Conservation (phyloP, 805 yeast species). For the Kodamaea hsintzibuensis region DNA sequence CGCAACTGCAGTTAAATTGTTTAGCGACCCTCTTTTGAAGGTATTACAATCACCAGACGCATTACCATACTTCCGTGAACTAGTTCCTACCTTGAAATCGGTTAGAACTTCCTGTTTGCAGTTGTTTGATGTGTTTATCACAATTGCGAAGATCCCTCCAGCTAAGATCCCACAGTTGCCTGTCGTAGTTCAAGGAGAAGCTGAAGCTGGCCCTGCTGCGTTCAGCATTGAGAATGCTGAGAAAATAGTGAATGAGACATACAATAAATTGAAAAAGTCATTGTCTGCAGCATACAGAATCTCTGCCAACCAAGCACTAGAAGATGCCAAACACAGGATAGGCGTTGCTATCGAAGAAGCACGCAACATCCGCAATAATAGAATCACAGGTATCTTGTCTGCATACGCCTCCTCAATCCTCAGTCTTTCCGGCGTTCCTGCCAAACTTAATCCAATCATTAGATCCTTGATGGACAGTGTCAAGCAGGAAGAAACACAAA, state of each 20-base stretch:
- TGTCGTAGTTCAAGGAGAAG: slow-evolving; percentile 89
- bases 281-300: slow-evolving; percentile 72
- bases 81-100: slow-evolving; percentile 82
- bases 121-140: slow-evolving; percentile 73
- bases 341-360: slow-evolving; percentile 69
- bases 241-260: slow-evolving; percentile 61
- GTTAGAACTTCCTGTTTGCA: slow-evolving; percentile 87
- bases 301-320: slow-evolving; percentile 67
- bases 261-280: slow-evolving; percentile 59
- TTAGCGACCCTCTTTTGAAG: slow-evolving; percentile 30
- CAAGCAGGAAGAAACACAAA: slow-evolving; percentile 66
- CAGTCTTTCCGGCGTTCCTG: slow-evolving; percentile 67
- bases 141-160: slow-evolving; percentile 70
- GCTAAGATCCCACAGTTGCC: slow-evolving; percentile 80
- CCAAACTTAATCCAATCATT: slow-evolving; percentile 84
- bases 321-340: slow-evolving; percentile 75
- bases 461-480: slow-evolving; percentile 90
- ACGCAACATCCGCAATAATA: slow-evolving; percentile 45
- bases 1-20: slow-evolving; percentile 19
- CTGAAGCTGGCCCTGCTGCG: slow-evolving; percentile 92
- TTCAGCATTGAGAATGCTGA: slow-evolving; percentile 80
- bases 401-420: slow-evolving; percentile 76
- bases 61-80: slow-evolving; percentile 70
- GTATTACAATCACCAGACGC: slow-evolving; percentile 43
- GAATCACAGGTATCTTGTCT: slow-evolving; percentile 66